phyloP scores from a whole-genome alignment of 345 rosid genomes.

The Boechera divaricarpa region DNA sequence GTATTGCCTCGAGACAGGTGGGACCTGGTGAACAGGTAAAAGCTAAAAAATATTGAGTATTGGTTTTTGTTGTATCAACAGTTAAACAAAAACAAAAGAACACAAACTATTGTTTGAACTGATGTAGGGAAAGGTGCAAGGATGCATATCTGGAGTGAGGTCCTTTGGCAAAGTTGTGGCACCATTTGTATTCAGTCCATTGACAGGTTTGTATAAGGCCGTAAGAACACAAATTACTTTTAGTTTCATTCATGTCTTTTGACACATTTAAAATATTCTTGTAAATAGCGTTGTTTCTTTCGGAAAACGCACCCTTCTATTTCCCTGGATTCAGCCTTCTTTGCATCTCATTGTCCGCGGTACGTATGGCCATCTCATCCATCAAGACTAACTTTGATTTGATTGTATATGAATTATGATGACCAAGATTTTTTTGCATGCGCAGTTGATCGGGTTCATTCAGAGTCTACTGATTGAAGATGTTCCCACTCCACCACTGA shows the following conservation, averaged over 20 bases:
- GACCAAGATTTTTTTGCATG: not conserved
- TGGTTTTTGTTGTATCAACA: not conserved
- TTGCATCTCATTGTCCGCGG: constrained; percentile 66
- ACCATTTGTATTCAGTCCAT: constrained; percentile 83
- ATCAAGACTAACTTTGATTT: not conserved
- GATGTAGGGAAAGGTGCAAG: constrained; percentile 86
- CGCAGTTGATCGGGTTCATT: constrained; percentile 74
- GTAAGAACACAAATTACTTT: not conserved
- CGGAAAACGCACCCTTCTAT: constrained; percentile 71
- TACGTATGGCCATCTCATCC: constrained; percentile 38
- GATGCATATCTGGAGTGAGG: constrained; percentile 78
- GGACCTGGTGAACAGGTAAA: constrained; percentile 78
- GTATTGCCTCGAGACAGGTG: constrained; percentile 88
- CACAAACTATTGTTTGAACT: constrained; percentile 19
- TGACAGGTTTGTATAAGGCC: constrained; percentile 59
- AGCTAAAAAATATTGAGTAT: not conserved
- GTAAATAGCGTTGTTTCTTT: constrained; percentile 75
- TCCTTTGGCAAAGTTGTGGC: constrained; percentile 77
- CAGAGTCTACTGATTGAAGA: constrained; percentile 66
- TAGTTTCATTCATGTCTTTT: not conserved
- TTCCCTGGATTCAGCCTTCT: constrained; percentile 88
- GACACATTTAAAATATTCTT: not conserved
- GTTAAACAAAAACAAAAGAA: not conserved
- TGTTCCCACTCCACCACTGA: constrained; percentile 36
- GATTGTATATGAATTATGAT: not conserved